Conservation (phyloP, 2,329 filamentous ascomycete genomes). For the Didymella exigua region DNA sequence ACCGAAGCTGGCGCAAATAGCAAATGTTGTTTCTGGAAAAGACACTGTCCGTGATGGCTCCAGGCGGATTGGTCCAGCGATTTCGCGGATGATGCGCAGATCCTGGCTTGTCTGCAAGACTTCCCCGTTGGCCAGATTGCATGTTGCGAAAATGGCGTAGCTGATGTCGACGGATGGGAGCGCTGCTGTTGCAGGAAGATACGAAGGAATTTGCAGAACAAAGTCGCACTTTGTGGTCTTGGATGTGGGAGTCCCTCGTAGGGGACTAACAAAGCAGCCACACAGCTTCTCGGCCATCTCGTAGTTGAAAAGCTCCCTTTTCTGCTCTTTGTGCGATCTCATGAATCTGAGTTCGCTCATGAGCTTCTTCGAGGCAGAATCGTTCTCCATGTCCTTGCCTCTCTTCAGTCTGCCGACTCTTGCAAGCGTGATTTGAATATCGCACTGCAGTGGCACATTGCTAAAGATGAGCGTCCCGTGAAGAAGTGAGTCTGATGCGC, state of each 20-base stretch:
- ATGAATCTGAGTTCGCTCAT: constrained; percentile 10
- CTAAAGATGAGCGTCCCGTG: constrained; percentile 1
- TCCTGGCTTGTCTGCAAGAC: not conserved
- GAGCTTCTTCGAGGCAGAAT: not conserved
- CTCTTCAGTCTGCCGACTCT: constrained; percentile 7
- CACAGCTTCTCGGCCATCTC: constrained; percentile 7
- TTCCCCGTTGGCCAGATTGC: not conserved
- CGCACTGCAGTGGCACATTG: constrained; percentile 5
- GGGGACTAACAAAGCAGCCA: not conserved
- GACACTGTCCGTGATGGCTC: constrained; percentile 11
- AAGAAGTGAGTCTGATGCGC: not conserved
- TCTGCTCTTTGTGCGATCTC: constrained; percentile 10
- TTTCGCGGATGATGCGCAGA: not conserved
- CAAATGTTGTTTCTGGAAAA: constrained; percentile 11
- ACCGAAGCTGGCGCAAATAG: constrained; percentile 8
- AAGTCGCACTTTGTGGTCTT: constrained; percentile 8
- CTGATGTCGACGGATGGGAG: constrained; percentile 5
- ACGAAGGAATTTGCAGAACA: not conserved
- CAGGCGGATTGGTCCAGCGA: not conserved
- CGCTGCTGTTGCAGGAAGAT: constrained; percentile 6
- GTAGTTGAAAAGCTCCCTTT: constrained; percentile 1
- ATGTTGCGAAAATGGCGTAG: constrained; percentile 12
- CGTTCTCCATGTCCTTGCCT: not conserved
- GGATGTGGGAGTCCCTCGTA: not conserved
- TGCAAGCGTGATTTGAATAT: constrained; percentile 7